Evolutionary conservation across 2,329 filamentous ascomycete genomes (phyloP), one percentile per base, ranked within the genome.

Genomic region (Grosmannia clavigera): DNA sequence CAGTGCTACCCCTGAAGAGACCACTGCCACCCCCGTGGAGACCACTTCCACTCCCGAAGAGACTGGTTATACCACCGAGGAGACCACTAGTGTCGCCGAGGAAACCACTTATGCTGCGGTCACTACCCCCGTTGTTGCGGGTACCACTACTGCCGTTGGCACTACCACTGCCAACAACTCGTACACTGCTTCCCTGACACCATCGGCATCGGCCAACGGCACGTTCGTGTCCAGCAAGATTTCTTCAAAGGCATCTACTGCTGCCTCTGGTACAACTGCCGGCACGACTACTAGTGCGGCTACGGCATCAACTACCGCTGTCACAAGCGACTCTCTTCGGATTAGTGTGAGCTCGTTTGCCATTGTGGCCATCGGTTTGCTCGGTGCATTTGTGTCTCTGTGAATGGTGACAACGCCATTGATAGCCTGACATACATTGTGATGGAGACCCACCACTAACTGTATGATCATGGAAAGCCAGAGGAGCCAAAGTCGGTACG

Each of bases 301-400:
- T 9, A 65, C 69, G 6, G 62, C 68, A 7, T 66, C 69, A 25
- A 62, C 67, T 55, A 61, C 53, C 2, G 61, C 64, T 25, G 60
- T 67, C 10, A 65, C 67, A 29, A 68, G 65, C 62, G 69, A 66
- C 10, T 72, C 70, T 1, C 68, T 65, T 40, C 66, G 67, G 33
- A 63, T 71, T 50, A 63, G 67, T 10, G 67, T 66, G 5, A 69
- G 69, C 33, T 74, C 73, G 0, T 61, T 71, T 43, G 67, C 67
- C 11, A 73, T 71, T 54, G 57, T 51, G 25, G 50, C 46, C 50
- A 51, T 73, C 27, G 71, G 69, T 25, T 55, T 73, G 53, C 59
- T 72, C 31, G 70, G 69, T 16, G 70, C 70, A 10, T 66, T 72
- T 48, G 65, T 70, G 56, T 68, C 69, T 62, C 63, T 75, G 67